Evolutionary conservation across 2,329 filamentous ascomycete genomes (phyloP), one percentile per base, ranked within the genome.

Genomic region (Mariannaea elegans): DNA sequence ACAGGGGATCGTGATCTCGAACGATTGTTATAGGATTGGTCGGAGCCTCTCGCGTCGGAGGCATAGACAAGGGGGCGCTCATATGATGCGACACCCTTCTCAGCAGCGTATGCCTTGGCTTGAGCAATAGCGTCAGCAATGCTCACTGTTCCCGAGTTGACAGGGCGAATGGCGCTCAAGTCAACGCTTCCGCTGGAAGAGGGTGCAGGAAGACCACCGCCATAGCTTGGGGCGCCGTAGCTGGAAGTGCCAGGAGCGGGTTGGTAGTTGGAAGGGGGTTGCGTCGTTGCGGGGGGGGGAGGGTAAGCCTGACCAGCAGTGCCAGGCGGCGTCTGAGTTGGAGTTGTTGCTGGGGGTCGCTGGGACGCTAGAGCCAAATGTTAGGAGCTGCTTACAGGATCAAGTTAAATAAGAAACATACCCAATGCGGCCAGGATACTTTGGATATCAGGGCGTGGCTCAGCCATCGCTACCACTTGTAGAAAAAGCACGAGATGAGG

Each of bases 71-170:
- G 76, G 38, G 83, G 82, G 50, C 86, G 81, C 48, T 90, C 87
- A 73, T 89, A 89, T 14, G 84, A 81, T 34, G 84, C 79, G 31
- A 93, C 81, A 61, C 91, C 92, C 72, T 92, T 91, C 74, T 94
- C 90, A 27, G 90, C 88, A 38, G 93, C 92, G 75, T 91, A 92
- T 39, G 89, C 90, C 74, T 91, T 91, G 45, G 92, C 93, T 74
- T 93, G 92, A 36, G 93, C 91, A 69, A 97, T 89, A 47, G 92
- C 91, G 75, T 96, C 92, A 59, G 90, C 86, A 65, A 97, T 89
- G 76, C 89, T 94, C 68, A 96, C 89, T 18, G 90, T 92, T 59
- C 93, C 93, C 27, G 91, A 91, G 73, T 85, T 92, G 55, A 90
- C 85, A 4, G 93, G 92, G 70, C 91, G 90, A 72, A 95, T 92